Evolutionary conservation across 2,329 filamentous ascomycete species (phyloP), one percentile per base, ranked within the genome.

Genomic region (Epichloe elymi): DNA sequence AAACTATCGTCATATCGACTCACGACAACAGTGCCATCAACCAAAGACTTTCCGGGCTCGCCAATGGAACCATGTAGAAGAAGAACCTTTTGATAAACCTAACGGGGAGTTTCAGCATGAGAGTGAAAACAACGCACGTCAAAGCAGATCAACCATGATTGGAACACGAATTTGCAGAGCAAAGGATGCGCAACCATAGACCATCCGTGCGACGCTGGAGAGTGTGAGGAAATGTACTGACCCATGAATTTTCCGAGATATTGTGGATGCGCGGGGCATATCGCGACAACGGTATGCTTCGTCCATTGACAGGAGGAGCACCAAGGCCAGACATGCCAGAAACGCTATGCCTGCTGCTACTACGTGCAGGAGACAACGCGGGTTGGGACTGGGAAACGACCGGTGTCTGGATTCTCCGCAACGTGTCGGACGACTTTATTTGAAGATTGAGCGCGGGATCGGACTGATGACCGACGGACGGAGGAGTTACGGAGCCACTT

Each of bases 51-150:
- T 36, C 74, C 70, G 26, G 81, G 73, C 56, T 95, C 87, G 53
- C 86, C 88, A 57, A 95, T 84, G 46, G 86, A 82, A 48, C 91
- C 91, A 60, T 84, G 81, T 45, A 96, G 75, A 23, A 93, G 76
- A 19, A 96, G 74, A 8, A 94, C 79, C 65, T 95, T 96, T 72
- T 96, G 89, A 63, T 95, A 88, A 19, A 94, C 88, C 88, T 95
- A n/a, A 58, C 38, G 36, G 40, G 40, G 20, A 17, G 33, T 56
- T 58, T 66, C 51, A 64, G 63, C 41, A 48, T 30, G 4, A 2
- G 40, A 19, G 8, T 30, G 20, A 3, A 20, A 45, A 26, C 12
- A 19, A 14, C 12, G 30, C 6, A 36, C 15, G 11, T 14, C 4
- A 7, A 37, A 19, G 33, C 33, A 37, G 19, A 15, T 33, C 5